Base-by-base conservation (phyloP, 2,329 filamentous ascomycete genomes). In the Remersonia thermophila region DNA sequence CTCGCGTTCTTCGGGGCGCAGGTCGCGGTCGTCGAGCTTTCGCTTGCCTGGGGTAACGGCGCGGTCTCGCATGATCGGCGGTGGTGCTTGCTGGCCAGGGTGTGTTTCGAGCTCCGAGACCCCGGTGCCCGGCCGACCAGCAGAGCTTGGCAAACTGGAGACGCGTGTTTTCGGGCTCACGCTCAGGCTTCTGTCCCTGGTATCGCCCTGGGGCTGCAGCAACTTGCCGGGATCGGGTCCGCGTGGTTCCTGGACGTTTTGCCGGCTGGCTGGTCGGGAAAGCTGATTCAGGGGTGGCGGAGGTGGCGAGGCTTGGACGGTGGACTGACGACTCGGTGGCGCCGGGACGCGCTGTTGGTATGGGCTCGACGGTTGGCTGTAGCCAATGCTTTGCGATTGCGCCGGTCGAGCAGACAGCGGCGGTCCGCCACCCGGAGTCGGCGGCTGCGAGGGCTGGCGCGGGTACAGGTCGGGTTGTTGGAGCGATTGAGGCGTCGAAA, bases 131-230 rank as follows among this genome's bases (percentile, higher is more conserved):
- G 47, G 50, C n/a, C 47, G 49, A 25, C 62, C 60, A 30, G 59
- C 49, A 48, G 56, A 66, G 52, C 57, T 67, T 39, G 61, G 62
- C 27, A 73, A 51, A 47, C 67, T 73, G 27, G 67, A 61, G 12
- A 78, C 61, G 44, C 71, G 67, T 26, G 82, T 85, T 59, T 84
- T 86, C 20, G 84, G 83, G 54, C 82, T 89, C 34, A 89, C 74
- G 51, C 81, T 87, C 36, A 80, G 56, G 53, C 78, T 83, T 33
- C 71, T 65, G 42, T 83, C 81, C 49, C 80, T 71, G 37, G 84
- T 79, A 5, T 14, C 13, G 44, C 67, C 67, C 33, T 67, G 66
- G 30, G 69, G 68, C 39, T 67, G 62, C 30, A 67, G 65, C 52
- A 71, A 57, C 55, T 62, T 62, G 43, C 64, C 63, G 10, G 40